Base-by-base conservation (phyloP, 73 alveolate genomes). In the Tetrahymena borealis region DNA sequence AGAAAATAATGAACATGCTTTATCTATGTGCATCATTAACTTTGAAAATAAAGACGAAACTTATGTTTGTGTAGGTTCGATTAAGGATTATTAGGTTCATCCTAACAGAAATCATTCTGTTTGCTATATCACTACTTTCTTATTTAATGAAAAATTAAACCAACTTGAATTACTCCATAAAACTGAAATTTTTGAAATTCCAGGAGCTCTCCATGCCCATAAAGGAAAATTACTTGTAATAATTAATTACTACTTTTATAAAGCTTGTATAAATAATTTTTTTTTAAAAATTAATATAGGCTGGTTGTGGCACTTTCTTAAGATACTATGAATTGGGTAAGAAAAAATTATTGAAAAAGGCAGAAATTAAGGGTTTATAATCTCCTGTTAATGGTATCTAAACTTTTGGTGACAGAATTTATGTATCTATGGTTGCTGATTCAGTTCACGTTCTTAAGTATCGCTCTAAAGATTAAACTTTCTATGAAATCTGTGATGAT, bases 321-420 rank as follows among this genome's bases (percentile, higher is more conserved):
- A 97, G 99, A 94, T 96, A 98, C 40, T 99, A 99, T 94, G 99
- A 99, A 93, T 91, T 98, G 38, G 99, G 99, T 9, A 96, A 97
- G 96, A 97, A 98, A 92, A 98, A 98, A 95, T 95, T 99, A 32
- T 96, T 99, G 91, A 98, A 97, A 94, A 99, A 99, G 85, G 97
- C 98, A 28, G 99, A 98, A 93, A 97, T 98, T 38, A 98, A 97
- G 93, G 78, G 78, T 40, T 39, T 93, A 41, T 39, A 90, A 32
- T 96, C 97, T 40, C 96, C 97, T 77, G 96, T 97, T 60, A 96
- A 95, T 90, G 90, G 94, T 85, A 97, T 97, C 33, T 79, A 95
- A 94, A 97, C 97, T 78, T 98, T 97, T 93, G 99, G 97, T 36
- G 98, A 97, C 90, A 95, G 99, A 93, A 99, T 99, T 13, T 98